Evolutionary conservation across 208 protist species (phyloP).

Genomic region (Trypanosoma mega): DNA sequence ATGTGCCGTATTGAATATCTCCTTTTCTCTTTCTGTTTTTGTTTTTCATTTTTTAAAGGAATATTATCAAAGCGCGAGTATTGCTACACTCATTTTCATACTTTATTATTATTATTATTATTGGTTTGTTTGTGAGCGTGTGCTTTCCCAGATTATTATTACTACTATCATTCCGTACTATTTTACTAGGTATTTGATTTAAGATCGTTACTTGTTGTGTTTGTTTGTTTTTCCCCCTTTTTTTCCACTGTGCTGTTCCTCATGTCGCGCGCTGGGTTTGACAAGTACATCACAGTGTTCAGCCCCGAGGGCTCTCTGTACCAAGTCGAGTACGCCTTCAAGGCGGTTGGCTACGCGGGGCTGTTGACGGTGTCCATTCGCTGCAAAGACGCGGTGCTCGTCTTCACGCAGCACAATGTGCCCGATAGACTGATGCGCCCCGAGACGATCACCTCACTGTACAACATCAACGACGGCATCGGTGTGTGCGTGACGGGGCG

Average conservation of each 20-base stretch:
- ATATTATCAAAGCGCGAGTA: too few species aligned
- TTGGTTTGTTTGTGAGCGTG: too few species aligned
- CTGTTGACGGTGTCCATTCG: slow-evolving; percentile 96
- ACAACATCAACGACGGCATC: slow-evolving; percentile 92
- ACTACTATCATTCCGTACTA: too few species aligned
- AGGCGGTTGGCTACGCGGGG: slow-evolving; percentile 96
- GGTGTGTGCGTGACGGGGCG: slow-evolving; percentile 96
- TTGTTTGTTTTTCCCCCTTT: slow-evolving; percentile 7
- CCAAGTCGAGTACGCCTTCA: slow-evolving; percentile 99
- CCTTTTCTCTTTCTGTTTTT: too few species aligned
- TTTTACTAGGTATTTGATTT: too few species aligned
- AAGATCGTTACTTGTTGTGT: background rate
- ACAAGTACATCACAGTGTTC: slow-evolving; percentile 99
- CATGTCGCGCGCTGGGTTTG: slow-evolving; percentile 92
- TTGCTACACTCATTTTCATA: too few species aligned
- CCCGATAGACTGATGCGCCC: slow-evolving; percentile 97
- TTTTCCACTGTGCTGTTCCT: background rate
- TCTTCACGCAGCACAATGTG: slow-evolving; percentile 98
- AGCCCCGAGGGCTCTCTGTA: slow-evolving; percentile 98
- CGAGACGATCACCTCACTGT: slow-evolving; percentile 95
- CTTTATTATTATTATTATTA: too few species aligned
- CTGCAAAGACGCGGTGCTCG: slow-evolving; percentile 92
- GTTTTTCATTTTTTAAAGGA: too few species aligned
- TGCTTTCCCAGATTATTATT: too few species aligned
- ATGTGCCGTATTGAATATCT: too few species aligned